Evolutionary conservation across 257 asterid species (phyloP).

Genomic region (Euphrasia confusa): DNA sequence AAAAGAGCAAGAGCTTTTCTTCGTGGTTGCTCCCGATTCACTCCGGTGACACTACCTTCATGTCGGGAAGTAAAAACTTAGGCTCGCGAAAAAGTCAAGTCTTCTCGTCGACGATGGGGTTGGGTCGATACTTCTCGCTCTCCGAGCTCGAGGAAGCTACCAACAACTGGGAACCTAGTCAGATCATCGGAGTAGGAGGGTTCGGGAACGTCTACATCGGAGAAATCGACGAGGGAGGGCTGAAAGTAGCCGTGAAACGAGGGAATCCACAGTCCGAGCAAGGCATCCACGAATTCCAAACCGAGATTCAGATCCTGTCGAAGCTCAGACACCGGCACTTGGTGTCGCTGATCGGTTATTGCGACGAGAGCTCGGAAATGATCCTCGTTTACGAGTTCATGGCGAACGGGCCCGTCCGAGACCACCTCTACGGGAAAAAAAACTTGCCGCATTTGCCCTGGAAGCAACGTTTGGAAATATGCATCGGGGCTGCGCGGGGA

Average conservation of each 20-base stretch:
- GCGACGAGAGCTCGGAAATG: slow-evolving; percentile 87
- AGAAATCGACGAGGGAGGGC: slow-evolving; percentile 55
- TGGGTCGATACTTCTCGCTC: slow-evolving; percentile 47
- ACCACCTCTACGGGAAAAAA: slow-evolving; percentile 54
- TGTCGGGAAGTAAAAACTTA: slow-evolving; percentile 26
- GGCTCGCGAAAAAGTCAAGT: slow-evolving; percentile 48
- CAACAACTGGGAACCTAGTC: slow-evolving; percentile 59
- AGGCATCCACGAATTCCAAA: slow-evolving; percentile 85
- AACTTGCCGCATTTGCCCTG: slow-evolving; percentile 40
- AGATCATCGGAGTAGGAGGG: slow-evolving; percentile 86
- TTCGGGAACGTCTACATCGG: slow-evolving; percentile 79
- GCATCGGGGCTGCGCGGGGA: slow-evolving; percentile 94
- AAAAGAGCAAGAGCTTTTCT: slow-evolving; percentile 67
- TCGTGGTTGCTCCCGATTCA: slow-evolving; percentile 85
- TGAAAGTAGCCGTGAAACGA: slow-evolving; percentile 73
- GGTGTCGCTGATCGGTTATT: slow-evolving; percentile 83
- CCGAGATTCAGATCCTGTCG: slow-evolving; percentile 86
- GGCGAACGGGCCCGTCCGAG: slow-evolving; percentile 76
- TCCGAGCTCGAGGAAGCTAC: slow-evolving; percentile 66
- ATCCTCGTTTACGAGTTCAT: slow-evolving; percentile 84
- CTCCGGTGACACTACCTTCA: slow-evolving; percentile 41
- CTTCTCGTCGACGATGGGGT: slow-evolving; percentile 45
- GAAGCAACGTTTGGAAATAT: slow-evolving; percentile 76
- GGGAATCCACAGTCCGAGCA: slow-evolving; percentile 97
- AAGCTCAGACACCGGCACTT: slow-evolving; percentile 90